Percentiles rank a stretch among this genome's conserved stretches.
These are phyloP conservation scores for Hypoxylon rickii DNA, from an alignment of 495 filamentous ascomycete species.

Conservation along the genomic window DNA sequence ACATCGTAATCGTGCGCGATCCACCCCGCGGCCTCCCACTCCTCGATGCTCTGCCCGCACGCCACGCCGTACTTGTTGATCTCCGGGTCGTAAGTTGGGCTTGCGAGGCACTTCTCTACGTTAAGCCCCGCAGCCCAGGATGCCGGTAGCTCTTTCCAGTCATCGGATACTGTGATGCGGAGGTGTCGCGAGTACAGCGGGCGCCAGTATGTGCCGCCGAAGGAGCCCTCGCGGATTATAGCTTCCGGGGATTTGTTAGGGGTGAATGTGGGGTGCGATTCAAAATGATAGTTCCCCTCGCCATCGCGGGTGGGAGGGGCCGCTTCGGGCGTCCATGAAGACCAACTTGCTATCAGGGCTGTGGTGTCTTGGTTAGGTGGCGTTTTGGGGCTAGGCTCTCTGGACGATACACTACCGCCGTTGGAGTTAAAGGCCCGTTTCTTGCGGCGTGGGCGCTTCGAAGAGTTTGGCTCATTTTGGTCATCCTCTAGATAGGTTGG, in stretches of 20 bases:
- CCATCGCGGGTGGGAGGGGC: slow-evolving; percentile 44
- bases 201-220: slow-evolving; percentile 55
- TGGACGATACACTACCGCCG: not conserved
- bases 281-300: slow-evolving; percentile 46
- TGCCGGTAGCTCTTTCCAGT: slow-evolving; percentile 48
- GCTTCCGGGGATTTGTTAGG: slow-evolving; percentile 56
- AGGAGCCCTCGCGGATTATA: slow-evolving; percentile 52
- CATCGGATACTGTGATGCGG: slow-evolving; percentile 43
- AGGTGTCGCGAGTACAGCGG: slow-evolving; percentile 46
- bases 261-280: slow-evolving; percentile 45
- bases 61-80: slow-evolving; percentile 54
- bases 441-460: slow-evolving; percentile 6
- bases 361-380: slow-evolving; percentile 36
- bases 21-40: slow-evolving; percentile 56
- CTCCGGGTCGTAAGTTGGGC: slow-evolving; percentile 44
- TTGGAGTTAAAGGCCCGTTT: not conserved
- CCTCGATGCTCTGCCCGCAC: slow-evolving; percentile 55
- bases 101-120: slow-evolving; percentile 40
- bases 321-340: slow-evolving; percentile 44
- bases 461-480: not conserved
- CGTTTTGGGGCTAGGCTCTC: not conserved
- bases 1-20: slow-evolving; percentile 52
- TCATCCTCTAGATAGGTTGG: slow-evolving; percentile 7
- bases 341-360: slow-evolving; percentile 44
- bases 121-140: slow-evolving; percentile 47